phyloP scores from a whole-genome alignment of 2,329 filamentous ascomycete genomes.

The Colletotrichum sp. region DNA sequence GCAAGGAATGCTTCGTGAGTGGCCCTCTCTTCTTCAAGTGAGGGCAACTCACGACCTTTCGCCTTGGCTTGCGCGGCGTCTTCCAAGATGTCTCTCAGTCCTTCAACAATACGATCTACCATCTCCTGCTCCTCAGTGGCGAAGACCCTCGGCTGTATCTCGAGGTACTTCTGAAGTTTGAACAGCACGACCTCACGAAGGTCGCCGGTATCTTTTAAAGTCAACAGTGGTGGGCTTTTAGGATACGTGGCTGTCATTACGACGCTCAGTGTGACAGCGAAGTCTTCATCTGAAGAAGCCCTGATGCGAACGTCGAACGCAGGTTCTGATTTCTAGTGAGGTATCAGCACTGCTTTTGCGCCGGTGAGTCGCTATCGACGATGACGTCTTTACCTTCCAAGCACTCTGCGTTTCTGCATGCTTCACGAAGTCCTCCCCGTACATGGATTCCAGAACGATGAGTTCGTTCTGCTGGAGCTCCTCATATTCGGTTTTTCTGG shows the following conservation, averaged over 20 bases:
- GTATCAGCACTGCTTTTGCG: conserved; percentile 1
- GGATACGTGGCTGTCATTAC: conserved; percentile 91
- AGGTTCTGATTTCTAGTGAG: conserved; percentile 74
- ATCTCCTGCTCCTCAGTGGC: conserved; percentile 60
- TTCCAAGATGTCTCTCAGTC: conserved; percentile 78
- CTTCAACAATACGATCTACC: conserved; percentile 70
- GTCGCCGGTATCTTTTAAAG: conserved; percentile 66
- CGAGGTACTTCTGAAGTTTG: conserved; percentile 70
- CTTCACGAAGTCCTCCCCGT: conserved; percentile 84
- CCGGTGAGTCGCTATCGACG: neutral
- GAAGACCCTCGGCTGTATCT: conserved; percentile 61
- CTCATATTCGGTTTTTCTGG: conserved; percentile 69
- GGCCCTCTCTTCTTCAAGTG: conserved; percentile 86
- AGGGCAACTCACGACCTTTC: conserved; percentile 78
- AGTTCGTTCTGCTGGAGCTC: conserved; percentile 89
- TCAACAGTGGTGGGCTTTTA: conserved; percentile 77
- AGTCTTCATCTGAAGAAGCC: conserved; percentile 73
- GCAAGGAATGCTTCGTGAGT: conserved; percentile 78
- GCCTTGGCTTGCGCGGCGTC: conserved; percentile 82
- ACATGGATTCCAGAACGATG: conserved; percentile 84
- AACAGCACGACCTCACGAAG: conserved; percentile 74
- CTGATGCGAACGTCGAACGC: conserved; percentile 82
- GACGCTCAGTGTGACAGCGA: conserved; percentile 75
- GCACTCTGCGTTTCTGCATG: conserved; percentile 73
- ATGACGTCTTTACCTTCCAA: conserved; percentile 72